Conservation (phyloP, 495 filamentous ascomycete genomes). For the Apodospora peruviana region DNA sequence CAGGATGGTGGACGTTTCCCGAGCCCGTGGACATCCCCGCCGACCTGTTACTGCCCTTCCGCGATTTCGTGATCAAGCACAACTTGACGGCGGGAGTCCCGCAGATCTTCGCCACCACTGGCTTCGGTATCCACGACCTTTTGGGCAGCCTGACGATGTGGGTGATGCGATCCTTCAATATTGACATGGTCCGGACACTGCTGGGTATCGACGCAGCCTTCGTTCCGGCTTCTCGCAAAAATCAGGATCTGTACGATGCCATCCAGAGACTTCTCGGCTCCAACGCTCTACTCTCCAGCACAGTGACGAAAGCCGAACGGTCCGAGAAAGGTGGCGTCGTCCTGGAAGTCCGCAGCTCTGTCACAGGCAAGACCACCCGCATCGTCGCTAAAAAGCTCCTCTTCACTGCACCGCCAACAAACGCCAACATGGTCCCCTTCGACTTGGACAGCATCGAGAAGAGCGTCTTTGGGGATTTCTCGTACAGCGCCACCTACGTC, state of each 20-base stretch:
- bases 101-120: conserved; percentile 27
- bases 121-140: conserved; percentile 33
- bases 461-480: conserved; percentile 24
- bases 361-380: conserved; percentile 14
- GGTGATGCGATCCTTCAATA: conserved; percentile 33
- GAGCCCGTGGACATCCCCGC: conserved; percentile 27
- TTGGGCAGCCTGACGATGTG: conserved; percentile 31
- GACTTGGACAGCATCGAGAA: conserved; percentile 26
- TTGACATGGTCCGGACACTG: conserved; percentile 23
- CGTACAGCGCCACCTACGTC: conserved; percentile 28
- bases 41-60: conserved; percentile 41
- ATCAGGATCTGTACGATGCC: conserved; percentile 35
- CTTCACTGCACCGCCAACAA: conserved; percentile 30
- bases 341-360: conserved; percentile 27
- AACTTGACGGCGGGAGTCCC: conserved; percentile 29
- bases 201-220: conserved; percentile 18
- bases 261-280: conserved; percentile 27
- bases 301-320: conserved; percentile 22
- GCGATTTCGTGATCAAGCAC: conserved; percentile 39
- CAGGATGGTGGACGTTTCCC: conserved; percentile 36
- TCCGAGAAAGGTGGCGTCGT: conserved; percentile 18
- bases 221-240: conserved; percentile 30
- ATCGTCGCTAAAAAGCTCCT: conserved; percentile 35
- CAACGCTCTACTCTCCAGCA: conserved; percentile 33
- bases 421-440: conserved; percentile 26